Conservation (phyloP, 2,329 filamentous ascomycete species). For the Venturia pyrina region DNA sequence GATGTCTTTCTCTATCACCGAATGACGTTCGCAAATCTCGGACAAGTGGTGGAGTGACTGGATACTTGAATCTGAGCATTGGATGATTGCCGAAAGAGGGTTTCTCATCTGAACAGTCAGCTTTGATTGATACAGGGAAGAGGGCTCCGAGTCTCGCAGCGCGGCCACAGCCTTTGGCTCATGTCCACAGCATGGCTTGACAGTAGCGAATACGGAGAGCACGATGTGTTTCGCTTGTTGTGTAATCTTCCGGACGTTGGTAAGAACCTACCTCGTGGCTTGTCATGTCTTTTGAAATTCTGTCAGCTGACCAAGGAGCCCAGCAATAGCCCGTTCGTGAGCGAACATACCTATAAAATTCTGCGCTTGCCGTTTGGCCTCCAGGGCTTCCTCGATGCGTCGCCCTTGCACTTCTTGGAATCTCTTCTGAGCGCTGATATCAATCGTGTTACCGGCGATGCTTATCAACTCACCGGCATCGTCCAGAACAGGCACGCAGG, state of each 20-base stretch:
- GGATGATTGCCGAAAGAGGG: constrained; percentile 14
- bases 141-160: no score
- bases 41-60: not conserved
- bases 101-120: constrained; percentile 14
- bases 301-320: not conserved
- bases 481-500: constrained; percentile 23
- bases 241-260: not conserved
- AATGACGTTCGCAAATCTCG: constrained; percentile 13
- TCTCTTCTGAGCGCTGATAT: constrained; percentile 24
- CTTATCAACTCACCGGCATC: constrained; percentile 20
- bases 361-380: constrained; percentile 14
- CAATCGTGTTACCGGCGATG: constrained; percentile 24
- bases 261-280: constrained; percentile 4
- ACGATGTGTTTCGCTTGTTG: not conserved
- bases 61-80: constrained; percentile 11
- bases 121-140: not conserved
- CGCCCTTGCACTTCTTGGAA: constrained; percentile 16
- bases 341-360: not conserved
- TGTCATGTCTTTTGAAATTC: constrained; percentile 5
- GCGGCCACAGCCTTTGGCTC: no score
- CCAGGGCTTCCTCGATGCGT: constrained; percentile 11
- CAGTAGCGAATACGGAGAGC: not conserved
- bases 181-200: no score
- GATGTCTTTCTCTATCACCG: not conserved
- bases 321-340: not conserved